Conservation (phyloP, 768 basidiomycete genomes). For the Amanita brunnescens region DNA sequence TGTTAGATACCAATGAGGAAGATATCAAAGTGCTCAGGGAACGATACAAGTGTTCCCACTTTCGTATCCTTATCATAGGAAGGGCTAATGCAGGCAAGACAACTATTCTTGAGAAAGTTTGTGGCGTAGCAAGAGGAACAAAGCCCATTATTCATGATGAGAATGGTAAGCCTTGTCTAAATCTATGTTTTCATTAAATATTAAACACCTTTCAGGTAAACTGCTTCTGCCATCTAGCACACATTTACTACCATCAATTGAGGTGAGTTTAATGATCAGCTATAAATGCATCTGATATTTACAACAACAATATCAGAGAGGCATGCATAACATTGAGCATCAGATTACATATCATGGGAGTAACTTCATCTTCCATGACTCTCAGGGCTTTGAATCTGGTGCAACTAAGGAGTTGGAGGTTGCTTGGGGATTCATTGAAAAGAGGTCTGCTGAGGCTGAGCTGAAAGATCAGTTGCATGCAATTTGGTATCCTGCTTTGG, state of each 20-base stretch:
- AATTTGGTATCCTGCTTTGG: conserved; percentile 24
- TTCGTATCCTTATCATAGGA: conserved; percentile 32
- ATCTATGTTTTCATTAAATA: too few relatives aligned
- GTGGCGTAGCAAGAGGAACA: conserved; percentile 19
- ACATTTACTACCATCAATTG: background rate
- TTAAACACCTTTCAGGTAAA: too few relatives aligned
- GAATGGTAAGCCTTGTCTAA: background rate
- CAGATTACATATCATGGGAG: conserved; percentile 20
- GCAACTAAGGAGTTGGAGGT: conserved; percentile 17
- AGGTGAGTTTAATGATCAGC: background rate
- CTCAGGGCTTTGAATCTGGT: conserved; percentile 31
- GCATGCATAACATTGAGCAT: conserved; percentile 24
- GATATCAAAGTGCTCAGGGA: conserved; percentile 6
- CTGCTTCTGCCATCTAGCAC: too few relatives aligned
- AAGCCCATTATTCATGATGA: conserved; percentile 13
- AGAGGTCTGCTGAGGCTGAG: conserved; percentile 11
- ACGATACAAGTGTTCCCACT: conserved; percentile 19
- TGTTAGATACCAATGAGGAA: too few relatives aligned
- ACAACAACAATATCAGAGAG: conserved; percentile 17
- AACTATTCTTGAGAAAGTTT: conserved; percentile 15
- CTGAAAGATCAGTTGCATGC: conserved; percentile 25
- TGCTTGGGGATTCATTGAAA: conserved; percentile 22
- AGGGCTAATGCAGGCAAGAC: conserved; percentile 33
- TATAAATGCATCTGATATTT: background rate
- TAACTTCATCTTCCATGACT: conserved; percentile 36